phyloP scores from a whole-genome alignment of 768 basidiomycete species.

The Galerina marginata region DNA sequence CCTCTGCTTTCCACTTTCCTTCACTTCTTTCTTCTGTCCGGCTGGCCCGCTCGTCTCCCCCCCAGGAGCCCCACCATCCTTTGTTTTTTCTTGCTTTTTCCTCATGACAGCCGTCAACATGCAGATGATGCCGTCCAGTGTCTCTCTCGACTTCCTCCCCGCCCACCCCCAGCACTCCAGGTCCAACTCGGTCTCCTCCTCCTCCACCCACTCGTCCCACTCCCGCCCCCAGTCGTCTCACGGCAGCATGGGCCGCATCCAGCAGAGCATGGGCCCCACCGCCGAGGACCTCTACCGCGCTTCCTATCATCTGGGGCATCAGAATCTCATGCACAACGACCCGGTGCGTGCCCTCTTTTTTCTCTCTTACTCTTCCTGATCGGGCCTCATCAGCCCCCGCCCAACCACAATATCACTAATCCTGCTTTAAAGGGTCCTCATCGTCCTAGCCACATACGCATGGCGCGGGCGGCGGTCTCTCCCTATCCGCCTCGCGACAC shows the following conservation, averaged over 20 bases:
- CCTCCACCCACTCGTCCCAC: slow-evolving; percentile 72
- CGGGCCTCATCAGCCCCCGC: slow-evolving; percentile 60
- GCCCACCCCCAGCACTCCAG: slow-evolving; percentile 69
- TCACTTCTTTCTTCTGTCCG: slow-evolving; percentile 40
- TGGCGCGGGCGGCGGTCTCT: slow-evolving; percentile 78
- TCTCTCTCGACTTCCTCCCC: slow-evolving; percentile 76
- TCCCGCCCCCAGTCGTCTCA: slow-evolving; percentile 84
- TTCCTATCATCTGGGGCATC: slow-evolving; percentile 60
- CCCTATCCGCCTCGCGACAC: slow-evolving; percentile 82
- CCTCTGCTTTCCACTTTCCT: slow-evolving; percentile 28
- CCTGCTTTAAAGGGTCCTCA: slow-evolving; percentile 79
- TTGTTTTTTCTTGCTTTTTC: slow-evolving; percentile 22
- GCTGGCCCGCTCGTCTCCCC: slow-evolving; percentile 59
- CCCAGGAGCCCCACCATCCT: slow-evolving; percentile 25
- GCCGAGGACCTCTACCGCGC: slow-evolving; percentile 76
- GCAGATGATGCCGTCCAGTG: slow-evolving; percentile 69
- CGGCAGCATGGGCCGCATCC: slow-evolving; percentile 60
- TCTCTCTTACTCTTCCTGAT: slow-evolving; percentile 26
- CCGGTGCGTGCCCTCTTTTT: slow-evolving; percentile 41
- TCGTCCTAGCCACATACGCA: slow-evolving; percentile 74
- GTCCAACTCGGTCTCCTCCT: slow-evolving; percentile 79
- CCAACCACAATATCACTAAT: slow-evolving; percentile 77
- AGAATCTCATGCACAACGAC: slow-evolving; percentile 49
- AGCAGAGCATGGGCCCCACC: slow-evolving; percentile 52
- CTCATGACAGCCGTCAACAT: slow-evolving; percentile 77